These are phyloP conservation scores for Globisporangium echinulatum DNA, from an alignment of 352 stramenopile genomes.

Conservation along the genomic window DNA sequence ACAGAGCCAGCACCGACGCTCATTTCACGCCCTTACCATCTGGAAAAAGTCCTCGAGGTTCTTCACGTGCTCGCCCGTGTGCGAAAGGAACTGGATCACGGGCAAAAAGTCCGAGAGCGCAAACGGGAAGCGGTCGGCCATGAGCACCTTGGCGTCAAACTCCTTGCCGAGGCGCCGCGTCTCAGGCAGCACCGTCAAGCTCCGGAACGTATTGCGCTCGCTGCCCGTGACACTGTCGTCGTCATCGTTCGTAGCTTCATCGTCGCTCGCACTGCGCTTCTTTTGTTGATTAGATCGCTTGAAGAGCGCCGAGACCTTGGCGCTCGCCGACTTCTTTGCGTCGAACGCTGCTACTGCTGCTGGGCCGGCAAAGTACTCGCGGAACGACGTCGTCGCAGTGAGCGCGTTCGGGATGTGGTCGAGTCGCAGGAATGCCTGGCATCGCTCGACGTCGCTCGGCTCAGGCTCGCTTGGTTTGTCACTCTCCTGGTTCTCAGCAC, in stretches of 20 bases:
- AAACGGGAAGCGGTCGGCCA: constrained; percentile 74
- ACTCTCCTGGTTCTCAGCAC: not conserved
- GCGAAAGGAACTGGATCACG: constrained; percentile 74
- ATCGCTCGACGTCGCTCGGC: constrained; percentile 43
- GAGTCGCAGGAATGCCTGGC: constrained; percentile 39
- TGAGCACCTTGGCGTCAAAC: constrained; percentile 77
- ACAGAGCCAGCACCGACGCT: not conserved
- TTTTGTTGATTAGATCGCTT: constrained; percentile 36
- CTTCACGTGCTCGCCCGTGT: constrained; percentile 66
- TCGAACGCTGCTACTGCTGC: not conserved
- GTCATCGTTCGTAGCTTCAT: constrained; percentile 2
- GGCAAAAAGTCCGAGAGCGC: constrained; percentile 61
- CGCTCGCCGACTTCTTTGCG: constrained; percentile 14
- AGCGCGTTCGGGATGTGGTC: constrained; percentile 66
- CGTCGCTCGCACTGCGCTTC: constrained; percentile 10
- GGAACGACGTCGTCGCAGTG: constrained; percentile 59
- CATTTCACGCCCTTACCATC: constrained; percentile 35
- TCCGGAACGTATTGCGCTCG: constrained; percentile 55
- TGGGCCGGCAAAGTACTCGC: constrained; percentile 50
- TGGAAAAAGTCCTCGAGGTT: constrained; percentile 82
- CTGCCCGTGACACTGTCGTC: constrained; percentile 8
- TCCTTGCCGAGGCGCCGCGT: constrained; percentile 42
- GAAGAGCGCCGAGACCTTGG: constrained; percentile 41
- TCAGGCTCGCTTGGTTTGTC: not conserved
- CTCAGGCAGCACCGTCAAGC: constrained; percentile 47